Conservation (phyloP, 345 rosid species). For the Passiflora organensis region DNA sequence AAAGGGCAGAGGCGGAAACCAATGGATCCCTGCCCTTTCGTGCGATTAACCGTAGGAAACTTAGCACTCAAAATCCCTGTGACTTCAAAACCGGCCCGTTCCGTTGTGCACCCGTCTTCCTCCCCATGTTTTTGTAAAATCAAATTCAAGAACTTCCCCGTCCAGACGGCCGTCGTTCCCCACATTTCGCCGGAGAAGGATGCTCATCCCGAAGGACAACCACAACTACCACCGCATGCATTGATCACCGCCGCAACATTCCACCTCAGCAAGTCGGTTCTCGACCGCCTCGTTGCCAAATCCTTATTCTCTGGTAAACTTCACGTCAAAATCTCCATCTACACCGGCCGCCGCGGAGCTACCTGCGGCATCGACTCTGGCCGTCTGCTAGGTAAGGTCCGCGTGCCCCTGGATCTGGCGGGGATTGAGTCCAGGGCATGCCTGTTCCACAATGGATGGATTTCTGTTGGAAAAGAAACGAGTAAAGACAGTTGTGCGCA, state of each 20-base stretch:
- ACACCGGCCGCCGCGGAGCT: constrained; percentile 66
- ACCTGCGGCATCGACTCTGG: constrained; percentile 75
- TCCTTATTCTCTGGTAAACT: constrained; percentile 57
- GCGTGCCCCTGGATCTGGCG: constrained; percentile 70
- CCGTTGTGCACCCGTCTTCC: constrained; percentile 75
- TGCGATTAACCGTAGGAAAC: constrained; percentile 63
- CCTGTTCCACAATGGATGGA: constrained; percentile 75
- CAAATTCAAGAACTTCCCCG: constrained; percentile 58
- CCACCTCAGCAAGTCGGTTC: constrained; percentile 62
- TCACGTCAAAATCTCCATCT: constrained; percentile 51
- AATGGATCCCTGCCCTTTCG: constrained; percentile 98
- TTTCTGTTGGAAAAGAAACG: constrained; percentile 54
- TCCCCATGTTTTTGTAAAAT: constrained; percentile 81
- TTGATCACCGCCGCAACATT: constrained; percentile 48
- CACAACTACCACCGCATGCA: constrained; percentile 16
- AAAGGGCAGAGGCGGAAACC: neutral
- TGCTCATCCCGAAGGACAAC: constrained; percentile 29
- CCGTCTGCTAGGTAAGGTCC: constrained; percentile 59
- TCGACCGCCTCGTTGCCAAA: constrained; percentile 48
- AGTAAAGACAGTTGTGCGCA: constrained; percentile 45
- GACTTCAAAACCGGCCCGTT: constrained; percentile 57
- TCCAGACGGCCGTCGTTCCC: constrained; percentile 62
- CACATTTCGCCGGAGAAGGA: constrained; percentile 44
- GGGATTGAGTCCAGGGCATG: constrained; percentile 45
- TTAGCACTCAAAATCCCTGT: constrained; percentile 68